Percentiles rank a stretch among this genome's conserved stretches.
Conservation (phyloP, 2,329 filamentous ascomycete species). For the Claviceps purpurea region DNA sequence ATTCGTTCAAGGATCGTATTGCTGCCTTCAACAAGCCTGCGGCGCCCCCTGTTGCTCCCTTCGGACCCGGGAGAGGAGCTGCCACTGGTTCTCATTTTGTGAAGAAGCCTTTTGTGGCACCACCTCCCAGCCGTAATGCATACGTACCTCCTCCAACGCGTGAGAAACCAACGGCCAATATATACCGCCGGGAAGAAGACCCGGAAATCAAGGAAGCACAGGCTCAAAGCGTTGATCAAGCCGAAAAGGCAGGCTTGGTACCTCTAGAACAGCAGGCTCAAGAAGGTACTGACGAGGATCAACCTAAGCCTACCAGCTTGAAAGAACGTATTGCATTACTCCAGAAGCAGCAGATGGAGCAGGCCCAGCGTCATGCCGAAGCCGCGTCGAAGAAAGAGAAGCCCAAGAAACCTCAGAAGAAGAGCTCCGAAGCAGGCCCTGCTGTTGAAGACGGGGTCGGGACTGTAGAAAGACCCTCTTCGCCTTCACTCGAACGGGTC, state of each 20-base stretch:
- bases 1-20: constrained; percentile 87
- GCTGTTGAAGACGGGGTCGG: constrained; percentile 17
- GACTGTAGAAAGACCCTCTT: constrained; percentile 16
- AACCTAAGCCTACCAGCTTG: constrained; percentile 81
- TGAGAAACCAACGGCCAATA: constrained; percentile 56
- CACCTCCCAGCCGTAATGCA: constrained; percentile 83
- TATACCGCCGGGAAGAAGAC: constrained; percentile 82
- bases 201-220: constrained; percentile 55
- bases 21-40: constrained; percentile 90
- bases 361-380: constrained; percentile 70
- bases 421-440: constrained; percentile 35
- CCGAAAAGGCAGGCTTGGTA: constrained; percentile 53
- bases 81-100: constrained; percentile 54
- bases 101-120: constrained; percentile 93
- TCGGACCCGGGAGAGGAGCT: constrained; percentile 57
- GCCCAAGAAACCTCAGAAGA: constrained; percentile 63
- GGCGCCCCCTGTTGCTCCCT: constrained; percentile 76
- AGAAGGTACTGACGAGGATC: constrained; percentile 53
- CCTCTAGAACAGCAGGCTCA: constrained; percentile 25
- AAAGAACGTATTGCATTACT: constrained; percentile 92
- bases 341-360: constrained; percentile 87
- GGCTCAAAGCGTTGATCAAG: constrained; percentile 50
- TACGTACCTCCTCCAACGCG: constrained; percentile 71
- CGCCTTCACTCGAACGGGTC: constrained; percentile 27
- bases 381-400: constrained; percentile 74